Evolutionary conservation across 805 yeast species (phyloP), one percentile per base, ranked within the genome.

Genomic region (Kluyveromyces aestuarii): DNA sequence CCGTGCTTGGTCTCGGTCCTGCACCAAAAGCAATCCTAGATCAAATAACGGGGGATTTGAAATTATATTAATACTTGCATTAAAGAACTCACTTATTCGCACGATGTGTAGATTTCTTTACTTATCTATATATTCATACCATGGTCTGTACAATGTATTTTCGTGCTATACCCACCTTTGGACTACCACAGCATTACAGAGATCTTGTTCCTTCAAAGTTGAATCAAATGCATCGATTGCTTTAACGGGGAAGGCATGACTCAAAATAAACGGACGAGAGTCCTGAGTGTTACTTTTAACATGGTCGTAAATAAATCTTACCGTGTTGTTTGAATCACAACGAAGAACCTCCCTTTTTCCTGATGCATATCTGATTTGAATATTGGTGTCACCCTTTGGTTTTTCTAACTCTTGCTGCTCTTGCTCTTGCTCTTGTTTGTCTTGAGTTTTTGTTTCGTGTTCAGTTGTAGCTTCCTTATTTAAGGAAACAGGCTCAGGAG

Each of bases 1-100:
- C 99, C 0, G 98, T 93, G 1, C 69, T 93, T n/a, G 99, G 98
- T 1, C 64, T 93, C 27, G 99, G 99, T 0, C 99, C 99, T 1
- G 98, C 96, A 17, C 97, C 98, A 19, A 87, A 82, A 55, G 56
- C 74, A 0, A 80, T 83, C 0, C 66, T 91, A 51, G 96, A 93
- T 63, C 80, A 82, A 61, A 80, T 91, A 48, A 90, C 98, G 1
- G 83, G 87, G 14, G 82, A 75, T 25, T 72, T 91, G 57, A 87
- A 84, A 62, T 70, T 91, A 50, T 87, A 85, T 60, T 88, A 67
- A 43, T 41, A 17, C 17, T 41, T 25, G 16, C n/a, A 39, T 30
- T 13, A 13, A 55, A 27, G 1, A 38, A 30, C 14, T 30, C 35
- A 11, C 14, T 30, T 30, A 13, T 30, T 30, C 35, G 14, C 35